Conservation (phyloP, 306 rosid species). For the Fragaria ananassa region DNA sequence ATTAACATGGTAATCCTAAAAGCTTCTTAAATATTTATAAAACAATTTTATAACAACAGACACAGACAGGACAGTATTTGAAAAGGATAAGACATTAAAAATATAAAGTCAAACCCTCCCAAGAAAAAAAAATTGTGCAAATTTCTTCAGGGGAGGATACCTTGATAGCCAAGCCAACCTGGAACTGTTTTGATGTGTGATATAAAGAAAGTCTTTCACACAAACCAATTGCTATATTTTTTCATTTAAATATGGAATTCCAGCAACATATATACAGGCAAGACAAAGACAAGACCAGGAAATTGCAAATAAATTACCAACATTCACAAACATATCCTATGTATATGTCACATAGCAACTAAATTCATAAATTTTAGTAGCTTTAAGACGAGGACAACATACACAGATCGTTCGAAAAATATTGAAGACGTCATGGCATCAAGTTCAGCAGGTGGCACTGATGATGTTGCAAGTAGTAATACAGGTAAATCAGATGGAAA, state of each 20-base stretch:
- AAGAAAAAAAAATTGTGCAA: neutral
- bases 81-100: neutral
- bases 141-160: neutral
- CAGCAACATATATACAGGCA: neutral
- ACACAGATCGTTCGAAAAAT: constrained; percentile 66
- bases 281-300: neutral
- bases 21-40: neutral
- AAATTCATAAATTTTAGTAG: constrained; percentile 9
- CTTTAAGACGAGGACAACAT: constrained; percentile 37
- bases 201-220: neutral
- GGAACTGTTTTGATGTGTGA: neutral
- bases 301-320: neutral
- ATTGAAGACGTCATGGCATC: constrained; percentile 65
- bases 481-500: constrained; percentile 83
- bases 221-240: neutral
- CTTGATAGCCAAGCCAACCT: neutral
- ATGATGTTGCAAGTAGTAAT: constrained; percentile 77
- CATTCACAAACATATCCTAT: neutral
- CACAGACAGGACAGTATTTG: neutral
- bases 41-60: neutral
- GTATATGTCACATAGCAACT: neutral
- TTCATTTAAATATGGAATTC: neutral
- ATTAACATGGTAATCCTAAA: neutral
- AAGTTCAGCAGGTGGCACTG: constrained; percentile 57
- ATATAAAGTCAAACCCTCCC: neutral